Evolutionary conservation across 257 asterid genomes (phyloP), one percentile per base, ranked within the genome.

Genomic region (Przewalskia tangutica): DNA sequence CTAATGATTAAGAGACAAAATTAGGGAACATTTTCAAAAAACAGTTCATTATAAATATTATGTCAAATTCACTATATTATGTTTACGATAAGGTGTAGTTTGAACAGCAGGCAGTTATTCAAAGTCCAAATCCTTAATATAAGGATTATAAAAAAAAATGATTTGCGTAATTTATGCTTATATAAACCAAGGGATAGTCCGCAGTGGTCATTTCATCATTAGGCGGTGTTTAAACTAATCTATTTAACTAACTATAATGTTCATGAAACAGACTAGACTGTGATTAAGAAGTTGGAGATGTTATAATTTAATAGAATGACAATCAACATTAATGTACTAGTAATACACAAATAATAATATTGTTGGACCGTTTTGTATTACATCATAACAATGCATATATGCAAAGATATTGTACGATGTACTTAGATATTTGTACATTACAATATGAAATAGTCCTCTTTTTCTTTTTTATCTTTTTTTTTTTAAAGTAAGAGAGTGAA

Each of bases 101-200:
- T 90, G 97, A 93, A 89, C 78, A 85, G 93, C 94, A 87, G 94
- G 97, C 98, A 93, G 67, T 80, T 88, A 82, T 88, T 94, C 96
- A 88, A 92, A 91, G 97, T 92, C 93, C 90, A 91, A 90, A 89
- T 97, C 98, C 83, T 82, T 67, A 87, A 89, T 84, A 87, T 86
- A 78, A 83, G 97, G 97, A 87, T 71, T 44, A 1, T 2, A 2
- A 44, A 75, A 75, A 20, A 46, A 27, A 20, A 48, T 73, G 18
- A 32, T 16, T 20, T 73, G 62, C 62, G 20, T 73, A 48, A 73
- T 73, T 20, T 73, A 75, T 7, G 62, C 44, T 73, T 75, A 75
- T 75, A 75, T 50, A 75, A 75, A 50, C 79, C 62, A 75, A 50
- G 18, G 46, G 79, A 71, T 46, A 71, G 78, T 71, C 78, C 46